Percentiles rank a stretch among this genome's conserved stretches.
phyloP scores from a whole-genome alignment of 129 eudicot genomes.

The Centella asiatica region DNA sequence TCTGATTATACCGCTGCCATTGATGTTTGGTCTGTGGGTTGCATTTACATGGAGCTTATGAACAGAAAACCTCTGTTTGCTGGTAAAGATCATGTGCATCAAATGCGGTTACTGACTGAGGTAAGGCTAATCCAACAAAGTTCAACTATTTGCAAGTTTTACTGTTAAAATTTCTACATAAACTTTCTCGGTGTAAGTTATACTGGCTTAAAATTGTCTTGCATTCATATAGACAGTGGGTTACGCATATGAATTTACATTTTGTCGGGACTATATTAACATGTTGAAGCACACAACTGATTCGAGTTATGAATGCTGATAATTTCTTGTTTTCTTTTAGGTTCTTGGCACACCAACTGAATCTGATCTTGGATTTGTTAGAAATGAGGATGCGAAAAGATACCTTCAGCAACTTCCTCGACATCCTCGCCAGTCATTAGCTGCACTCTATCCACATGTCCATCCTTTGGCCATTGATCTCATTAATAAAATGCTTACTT shows the following conservation, averaged over 20 bases:
- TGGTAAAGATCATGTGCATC: conserved; percentile 84
- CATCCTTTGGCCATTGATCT: conserved; percentile 80
- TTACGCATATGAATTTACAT: too few species aligned
- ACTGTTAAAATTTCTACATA: too few species aligned
- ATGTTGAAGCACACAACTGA: too few species aligned
- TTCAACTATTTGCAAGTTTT: background rate
- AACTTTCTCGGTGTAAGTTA: too few species aligned
- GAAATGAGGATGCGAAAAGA: conserved; percentile 66
- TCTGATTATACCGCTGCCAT: conserved; percentile 77
- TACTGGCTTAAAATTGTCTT: background rate
- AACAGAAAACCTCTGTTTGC: conserved; percentile 69
- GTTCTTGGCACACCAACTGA: conserved; percentile 73
- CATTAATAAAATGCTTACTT: conserved; percentile 71
- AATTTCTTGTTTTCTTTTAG: conserved; percentile 17
- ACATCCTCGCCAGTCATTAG: conserved; percentile 49
- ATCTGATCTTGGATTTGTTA: conserved; percentile 58
- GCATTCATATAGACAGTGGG: too few species aligned
- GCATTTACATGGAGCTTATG: conserved; percentile 88
- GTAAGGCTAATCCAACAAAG: conserved; percentile 16
- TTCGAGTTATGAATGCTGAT: conserved; percentile 8
- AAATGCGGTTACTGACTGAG: conserved; percentile 78
- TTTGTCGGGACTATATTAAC: too few species aligned
- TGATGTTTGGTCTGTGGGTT: conserved; percentile 96
- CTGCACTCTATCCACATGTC: conserved; percentile 57
- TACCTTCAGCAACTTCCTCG: conserved; percentile 63